Base-by-base conservation (phyloP, 1,284 basidiomycete species). In the Rhodotorula sp. region DNA sequence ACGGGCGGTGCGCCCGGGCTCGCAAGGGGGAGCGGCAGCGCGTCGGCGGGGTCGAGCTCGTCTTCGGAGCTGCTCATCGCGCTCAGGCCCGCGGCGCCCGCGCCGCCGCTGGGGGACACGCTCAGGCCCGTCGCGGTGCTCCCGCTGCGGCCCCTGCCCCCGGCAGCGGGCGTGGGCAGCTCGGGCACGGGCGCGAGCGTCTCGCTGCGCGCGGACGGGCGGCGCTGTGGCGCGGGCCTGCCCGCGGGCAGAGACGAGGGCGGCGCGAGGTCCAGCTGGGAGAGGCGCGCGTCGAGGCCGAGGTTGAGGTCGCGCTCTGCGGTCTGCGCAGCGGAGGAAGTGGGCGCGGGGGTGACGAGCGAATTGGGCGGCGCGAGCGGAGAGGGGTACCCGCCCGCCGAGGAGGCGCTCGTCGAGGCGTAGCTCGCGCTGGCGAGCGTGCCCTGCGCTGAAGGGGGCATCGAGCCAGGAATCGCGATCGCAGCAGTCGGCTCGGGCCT, bases 11-110 rank as follows among this genome's bases (percentile, higher is more conserved):
- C 48, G 25, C 17, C 34, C 12, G 55, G 27, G 55, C 29, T 25
- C 55, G 39, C n/a, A 34, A 59, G 50, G 17, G 46, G 37, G 13
- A 32, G 44, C 22, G 21, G 34, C 48, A 29, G 48, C 27, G n/a
- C 21, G 46, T 73, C 70, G 3, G 7, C 55, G 6, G 51, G 44
- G 10, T 72, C 72, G 44, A 70, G 70, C 1, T 69, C 71, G 46
- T 78, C 79, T 36, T 80, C 79, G 27, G 78, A 77, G 8, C 76
- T 77, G 29, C 72, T 9, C 88, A 90, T 21, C 4, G 59, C 48
- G 22, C 66, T 64, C 22, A 63, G 50, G 1, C 55, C 39, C 46
- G 50, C 48, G 3, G 17, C 59, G 34, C 59, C 46, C 9, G 22
- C 19, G 17, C 32, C 22, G 13, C 27, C 39, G 17, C 53, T 37